Evolutionary conservation across 2,329 filamentous ascomycete genomes (phyloP), one percentile per base, ranked within the genome.

Genomic region (Metarhizium guizhouense): DNA sequence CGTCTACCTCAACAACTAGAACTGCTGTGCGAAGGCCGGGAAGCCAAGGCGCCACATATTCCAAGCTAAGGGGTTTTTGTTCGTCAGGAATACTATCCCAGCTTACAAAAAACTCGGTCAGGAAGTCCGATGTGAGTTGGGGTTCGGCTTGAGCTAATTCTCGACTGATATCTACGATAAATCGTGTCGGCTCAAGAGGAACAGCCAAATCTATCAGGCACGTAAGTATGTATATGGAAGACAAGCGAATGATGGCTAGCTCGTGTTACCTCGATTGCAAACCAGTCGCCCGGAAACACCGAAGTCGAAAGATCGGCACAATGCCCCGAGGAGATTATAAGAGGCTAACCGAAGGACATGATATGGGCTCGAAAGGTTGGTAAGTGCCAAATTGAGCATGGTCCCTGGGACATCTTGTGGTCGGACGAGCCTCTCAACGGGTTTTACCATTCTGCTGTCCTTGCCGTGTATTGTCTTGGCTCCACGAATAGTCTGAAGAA

Each of bases 31-130:
- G 79, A 38, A 88, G 68, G 13, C 83, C 79, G 6, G 80, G 75
- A 42, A 88, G 72, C 85, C 85, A 88, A 2, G 85, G 85, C 6
- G 84, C 81, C 81, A 88, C 85, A 64, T 88, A 88, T 6, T 83
- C 80, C 34, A 88, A 73, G 60, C 83, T 85, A 29, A 87, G 65
- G 1, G 84, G 82, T 60, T 85, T 83, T 64, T 88, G 85, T 55
- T 86, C 81, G 38, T 85, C 80, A 1, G 82, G 78, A 61, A 87
- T 84, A 62, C 83, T 86, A 60, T 86, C 83, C 85, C 85, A 88
- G 18, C 84, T 83, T 29, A 86, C 82, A 57, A 88, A 87, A 64
- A 88, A 88, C 62, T 87, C 85, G n/a, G 84, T 86, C 43, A 88
- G 64, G 62, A 88, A 88, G 63, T 88, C 85, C 7, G 78, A 79